Conservation (phyloP, 805 yeast species). For the Barnettozyma vustinii region DNA sequence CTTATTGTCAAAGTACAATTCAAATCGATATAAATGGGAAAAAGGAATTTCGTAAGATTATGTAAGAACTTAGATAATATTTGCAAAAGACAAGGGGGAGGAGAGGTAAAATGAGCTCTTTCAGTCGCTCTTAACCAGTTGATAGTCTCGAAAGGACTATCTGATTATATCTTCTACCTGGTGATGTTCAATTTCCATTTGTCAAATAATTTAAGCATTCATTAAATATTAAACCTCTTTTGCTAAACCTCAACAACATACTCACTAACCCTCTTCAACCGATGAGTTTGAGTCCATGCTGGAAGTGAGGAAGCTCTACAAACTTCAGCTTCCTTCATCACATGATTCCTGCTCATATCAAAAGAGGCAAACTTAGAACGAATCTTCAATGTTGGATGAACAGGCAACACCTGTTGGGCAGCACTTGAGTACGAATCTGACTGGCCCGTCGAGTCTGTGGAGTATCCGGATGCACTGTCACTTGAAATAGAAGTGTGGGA, state of each 20-base stretch:
- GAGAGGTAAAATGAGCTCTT: too few species aligned
- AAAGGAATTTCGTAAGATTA: not conserved
- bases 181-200: too few species aligned
- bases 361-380: not conserved
- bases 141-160: too few species aligned
- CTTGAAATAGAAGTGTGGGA: not conserved
- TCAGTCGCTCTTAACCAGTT: too few species aligned
- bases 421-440: not conserved
- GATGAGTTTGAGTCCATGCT: not conserved
- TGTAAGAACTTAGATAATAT: not conserved
- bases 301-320: not conserved
- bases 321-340: not conserved
- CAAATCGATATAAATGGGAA: not conserved
- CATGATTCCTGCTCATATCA: not conserved
- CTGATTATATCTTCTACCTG: too few species aligned
- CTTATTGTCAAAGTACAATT: too few species aligned
- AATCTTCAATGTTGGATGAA: not conserved
- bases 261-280: not conserved
- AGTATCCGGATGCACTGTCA: not conserved
- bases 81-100: too few species aligned
- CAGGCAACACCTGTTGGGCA: not conserved
- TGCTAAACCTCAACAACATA: not conserved
- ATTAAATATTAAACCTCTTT: not conserved
- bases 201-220: not conserved
- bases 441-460: not conserved